Percentiles rank a stretch among this genome's conserved stretches.
Evolutionary conservation across 2,329 filamentous ascomycete species (phyloP).

Genomic region (Dothistroma septosporum): DNA sequence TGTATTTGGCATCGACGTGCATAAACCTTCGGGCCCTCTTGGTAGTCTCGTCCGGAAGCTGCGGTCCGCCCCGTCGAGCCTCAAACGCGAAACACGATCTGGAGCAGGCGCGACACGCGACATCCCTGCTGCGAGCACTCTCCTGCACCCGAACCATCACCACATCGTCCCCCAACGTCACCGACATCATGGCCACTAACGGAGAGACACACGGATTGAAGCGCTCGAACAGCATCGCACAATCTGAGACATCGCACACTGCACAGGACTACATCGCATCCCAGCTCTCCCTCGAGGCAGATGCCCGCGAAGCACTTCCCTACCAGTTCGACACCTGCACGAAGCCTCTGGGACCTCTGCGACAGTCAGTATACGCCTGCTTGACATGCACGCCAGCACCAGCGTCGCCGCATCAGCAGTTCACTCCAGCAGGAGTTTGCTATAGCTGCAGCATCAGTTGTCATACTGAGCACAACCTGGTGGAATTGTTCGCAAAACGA

Average conservation of each 20-base stretch:
- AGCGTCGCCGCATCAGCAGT: constrained; percentile 56
- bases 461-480: constrained; percentile 89
- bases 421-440: constrained; percentile 77
- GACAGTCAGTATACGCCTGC: constrained; percentile 87
- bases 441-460: constrained; percentile 97
- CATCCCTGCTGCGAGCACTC: not conserved
- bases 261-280: constrained; percentile 71
- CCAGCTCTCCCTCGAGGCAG: constrained; percentile 86
- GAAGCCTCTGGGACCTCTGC: constrained; percentile 77
- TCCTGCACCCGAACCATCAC: not conserved
- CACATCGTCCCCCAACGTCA: not conserved
- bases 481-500: constrained; percentile 93
- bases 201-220: constrained; percentile 2
- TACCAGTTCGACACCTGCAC: constrained; percentile 96
- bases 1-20: not conserved
- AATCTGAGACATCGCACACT: constrained; percentile 49
- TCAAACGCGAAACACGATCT: not conserved
- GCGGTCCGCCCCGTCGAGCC: not conserved
- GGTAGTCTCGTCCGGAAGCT: not conserved
- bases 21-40: not conserved
- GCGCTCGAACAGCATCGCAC: constrained; percentile 18
- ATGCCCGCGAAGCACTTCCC: constrained; percentile 89
- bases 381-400: constrained; percentile 88
- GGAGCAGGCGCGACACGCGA: not conserved
- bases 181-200: constrained; percentile 3